A percentile compares a stretch with the other conserved stretches of the same genome.
These are phyloP conservation scores for Neurospora hispaniola DNA, from an alignment of 495 filamentous ascomycete genomes.

Conservation along the genomic window DNA sequence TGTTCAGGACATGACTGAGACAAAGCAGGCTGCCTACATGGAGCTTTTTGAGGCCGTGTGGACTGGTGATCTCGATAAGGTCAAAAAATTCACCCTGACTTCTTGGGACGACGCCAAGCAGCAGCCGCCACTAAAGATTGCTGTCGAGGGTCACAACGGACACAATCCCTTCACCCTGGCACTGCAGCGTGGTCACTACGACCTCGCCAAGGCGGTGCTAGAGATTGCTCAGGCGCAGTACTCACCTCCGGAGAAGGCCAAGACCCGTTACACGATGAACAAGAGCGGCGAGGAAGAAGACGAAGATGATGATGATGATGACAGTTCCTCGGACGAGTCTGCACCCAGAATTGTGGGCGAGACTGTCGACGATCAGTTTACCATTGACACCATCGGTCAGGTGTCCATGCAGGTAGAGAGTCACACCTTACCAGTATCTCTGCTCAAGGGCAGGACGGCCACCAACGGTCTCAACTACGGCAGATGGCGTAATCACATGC, in stretches of 20 bases:
- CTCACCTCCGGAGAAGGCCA: slow-evolving; percentile 32
- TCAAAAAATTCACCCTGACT: slow-evolving; percentile 39
- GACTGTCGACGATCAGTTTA: slow-evolving; percentile 51
- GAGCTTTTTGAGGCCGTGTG: slow-evolving; percentile 58
- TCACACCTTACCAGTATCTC: slow-evolving; percentile 34
- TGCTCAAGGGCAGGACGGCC: slow-evolving; percentile 25
- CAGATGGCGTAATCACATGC: background rate
- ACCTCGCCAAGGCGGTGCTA: slow-evolving; percentile 51
- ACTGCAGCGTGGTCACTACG: slow-evolving; percentile 48
- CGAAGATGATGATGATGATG: slow-evolving; percentile 12
- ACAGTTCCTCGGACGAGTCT: slow-evolving; percentile 13
- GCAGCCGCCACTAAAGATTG: slow-evolving; percentile 49
- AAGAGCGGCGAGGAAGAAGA: slow-evolving; percentile 20
- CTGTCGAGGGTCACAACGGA: slow-evolving; percentile 34
- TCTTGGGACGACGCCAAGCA: slow-evolving; percentile 36
- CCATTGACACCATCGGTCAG: slow-evolving; percentile 59
- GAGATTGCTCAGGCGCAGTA: slow-evolving; percentile 59
- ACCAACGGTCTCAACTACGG: background rate
- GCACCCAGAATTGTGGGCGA: slow-evolving; percentile 39
- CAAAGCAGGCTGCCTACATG: slow-evolving; percentile 44
- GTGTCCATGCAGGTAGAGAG: slow-evolving; percentile 53
- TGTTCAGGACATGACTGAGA: slow-evolving; percentile 40
- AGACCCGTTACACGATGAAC: slow-evolving; percentile 39
- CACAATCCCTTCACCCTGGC: slow-evolving; percentile 53
- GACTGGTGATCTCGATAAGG: slow-evolving; percentile 49